A percentile compares a stretch with the other conserved stretches of the same genome.
Evolutionary conservation across 306 rosid species (phyloP).

Genomic region (Begonia loranthoides): DNA sequence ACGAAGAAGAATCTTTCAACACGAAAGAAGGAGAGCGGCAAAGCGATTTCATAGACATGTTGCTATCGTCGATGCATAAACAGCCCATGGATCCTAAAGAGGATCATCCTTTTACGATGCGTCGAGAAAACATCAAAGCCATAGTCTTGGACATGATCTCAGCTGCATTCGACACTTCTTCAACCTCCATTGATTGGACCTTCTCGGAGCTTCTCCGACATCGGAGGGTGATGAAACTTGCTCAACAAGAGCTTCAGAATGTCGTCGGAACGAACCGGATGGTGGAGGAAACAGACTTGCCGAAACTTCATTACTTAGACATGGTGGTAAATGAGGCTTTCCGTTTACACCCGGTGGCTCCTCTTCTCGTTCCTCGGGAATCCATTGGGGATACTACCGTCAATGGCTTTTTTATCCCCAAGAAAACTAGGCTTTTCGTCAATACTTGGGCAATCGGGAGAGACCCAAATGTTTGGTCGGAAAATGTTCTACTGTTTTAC

Average conservation of each 20-base stretch:
- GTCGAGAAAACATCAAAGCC: constrained; percentile 25
- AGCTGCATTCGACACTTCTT: constrained; percentile 8
- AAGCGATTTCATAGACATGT: constrained; percentile 15
- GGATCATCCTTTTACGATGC: not conserved
- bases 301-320: constrained; percentile 14
- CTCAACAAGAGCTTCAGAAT: constrained; percentile 25
- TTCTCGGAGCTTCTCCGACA: constrained; percentile 28
- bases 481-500: constrained; percentile 31
- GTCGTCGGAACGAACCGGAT: constrained; percentile 17
- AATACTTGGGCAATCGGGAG: constrained; percentile 47
- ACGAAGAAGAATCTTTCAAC: constrained; percentile 1
- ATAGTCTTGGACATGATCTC: constrained; percentile 17
- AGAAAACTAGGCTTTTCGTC: constrained; percentile 4
- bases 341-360: constrained; percentile 21
- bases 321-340: constrained; percentile 32
- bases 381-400: constrained; percentile 7
- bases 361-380: constrained; percentile 7
- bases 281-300: constrained; percentile 26
- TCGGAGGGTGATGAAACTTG: constrained; percentile 23
- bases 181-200: constrained; percentile 16
- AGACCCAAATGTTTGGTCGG: constrained; percentile 41
- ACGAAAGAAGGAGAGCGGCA: not conserved
- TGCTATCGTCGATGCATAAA: constrained; percentile 10
- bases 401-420: constrained; percentile 9
- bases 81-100: not conserved